phyloP scores from a whole-genome alignment of 1,284 basidiomycete species.

The Trichosporon inkin region DNA sequence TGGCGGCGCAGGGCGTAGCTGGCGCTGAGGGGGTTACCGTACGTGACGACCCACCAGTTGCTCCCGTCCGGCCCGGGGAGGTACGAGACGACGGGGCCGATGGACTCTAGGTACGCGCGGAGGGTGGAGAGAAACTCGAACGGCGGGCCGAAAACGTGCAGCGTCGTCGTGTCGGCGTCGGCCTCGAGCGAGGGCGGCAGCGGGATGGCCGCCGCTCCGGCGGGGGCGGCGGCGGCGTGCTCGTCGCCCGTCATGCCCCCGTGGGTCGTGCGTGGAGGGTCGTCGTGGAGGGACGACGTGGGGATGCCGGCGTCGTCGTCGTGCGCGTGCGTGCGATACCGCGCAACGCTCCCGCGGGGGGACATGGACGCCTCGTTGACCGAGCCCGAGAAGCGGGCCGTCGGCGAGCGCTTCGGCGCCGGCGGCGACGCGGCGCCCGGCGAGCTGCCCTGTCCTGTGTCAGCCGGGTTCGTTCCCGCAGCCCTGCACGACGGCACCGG shows the following conservation, averaged over 20 bases:
- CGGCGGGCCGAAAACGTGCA: slow-evolving; percentile 46
- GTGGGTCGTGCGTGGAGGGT: slow-evolving; percentile 7
- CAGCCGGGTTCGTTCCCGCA: too few relatives aligned
- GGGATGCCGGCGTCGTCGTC: slow-evolving; percentile 28
- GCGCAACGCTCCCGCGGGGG: slow-evolving; percentile 15
- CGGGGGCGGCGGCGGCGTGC: slow-evolving; percentile 1
- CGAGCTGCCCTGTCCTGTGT: slow-evolving; percentile 25
- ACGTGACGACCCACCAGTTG: slow-evolving; percentile 43
- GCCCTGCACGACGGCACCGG: too few relatives aligned
- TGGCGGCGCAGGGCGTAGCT: slow-evolving; percentile 39
- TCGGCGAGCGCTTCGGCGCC: slow-evolving; percentile 28
- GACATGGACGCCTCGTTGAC: slow-evolving; percentile 27
- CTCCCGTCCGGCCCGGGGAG: slow-evolving; percentile 38
- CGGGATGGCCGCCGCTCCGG: slow-evolving; percentile 26
- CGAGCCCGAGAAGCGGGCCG: slow-evolving; percentile 26
- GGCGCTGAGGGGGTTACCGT: slow-evolving; percentile 30
- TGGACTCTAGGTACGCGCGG: slow-evolving; percentile 33
- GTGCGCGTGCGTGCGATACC: slow-evolving; percentile 8
- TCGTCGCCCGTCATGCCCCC: slow-evolving; percentile 9
- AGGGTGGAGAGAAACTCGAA: slow-evolving; percentile 30
- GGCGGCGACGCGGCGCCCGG: slow-evolving; percentile 24
- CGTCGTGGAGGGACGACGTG: slow-evolving; percentile 28
- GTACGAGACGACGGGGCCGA: slow-evolving; percentile 36
- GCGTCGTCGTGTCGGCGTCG: slow-evolving; percentile 30
- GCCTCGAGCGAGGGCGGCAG: slow-evolving; percentile 34